Percentiles rank a stretch among this genome's conserved stretches.
These are phyloP conservation scores for Lepidium campestre DNA, from an alignment of 441 rosid genomes.

Conservation along the genomic window DNA sequence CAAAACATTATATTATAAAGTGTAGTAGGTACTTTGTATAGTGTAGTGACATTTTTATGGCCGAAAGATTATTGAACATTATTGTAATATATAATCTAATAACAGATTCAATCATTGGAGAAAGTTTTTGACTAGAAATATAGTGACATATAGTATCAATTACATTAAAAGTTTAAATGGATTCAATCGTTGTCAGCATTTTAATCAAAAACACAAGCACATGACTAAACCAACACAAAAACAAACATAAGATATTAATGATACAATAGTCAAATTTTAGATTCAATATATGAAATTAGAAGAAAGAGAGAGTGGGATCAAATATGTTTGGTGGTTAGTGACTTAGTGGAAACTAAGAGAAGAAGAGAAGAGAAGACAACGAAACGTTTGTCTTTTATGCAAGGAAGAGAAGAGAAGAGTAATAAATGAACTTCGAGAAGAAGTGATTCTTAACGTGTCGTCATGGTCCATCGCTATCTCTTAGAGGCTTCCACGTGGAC, in stretches of 20 bases:
- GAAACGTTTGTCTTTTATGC: neutral
- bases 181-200: neutral
- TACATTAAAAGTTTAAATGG: neutral
- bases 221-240: neutral
- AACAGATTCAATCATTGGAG: neutral
- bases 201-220: neutral
- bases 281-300: neutral
- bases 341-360: neutral
- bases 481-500: neutral
- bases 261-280: neutral
- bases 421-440: slow-evolving; percentile 1
- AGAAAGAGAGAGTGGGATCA: neutral
- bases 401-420: neutral
- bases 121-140: neutral
- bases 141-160: neutral
- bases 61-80: neutral
- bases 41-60: neutral
- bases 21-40: neutral
- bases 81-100: neutral
- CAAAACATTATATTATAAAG: too few species aligned
- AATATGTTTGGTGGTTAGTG: neutral
- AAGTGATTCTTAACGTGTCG: neutral
- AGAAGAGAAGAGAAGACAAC: neutral
- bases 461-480: slow-evolving; percentile 8
- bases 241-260: too few species aligned